Evolutionary conservation across 768 basidiomycete genomes (phyloP), one percentile per base, ranked within the genome.

Genomic region (Amanita subjunquillea): DNA sequence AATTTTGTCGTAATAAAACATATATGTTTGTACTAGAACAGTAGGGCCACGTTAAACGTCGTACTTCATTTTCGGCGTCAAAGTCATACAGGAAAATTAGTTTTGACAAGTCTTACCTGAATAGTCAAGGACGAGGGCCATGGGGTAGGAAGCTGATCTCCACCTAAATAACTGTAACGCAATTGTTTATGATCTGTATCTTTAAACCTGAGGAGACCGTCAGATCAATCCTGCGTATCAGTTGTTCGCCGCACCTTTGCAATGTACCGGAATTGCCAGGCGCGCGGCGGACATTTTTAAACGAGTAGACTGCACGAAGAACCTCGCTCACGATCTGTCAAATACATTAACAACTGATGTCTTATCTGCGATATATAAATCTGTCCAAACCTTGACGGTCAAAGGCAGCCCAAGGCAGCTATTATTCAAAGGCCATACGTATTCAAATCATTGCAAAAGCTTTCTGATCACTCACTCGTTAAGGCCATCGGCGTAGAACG

Each of bases 211-310:
- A 49, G 25, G 37, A 25, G 37, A 51, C 13, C 36, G 34, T 51
- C 9, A 40, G 48, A 50, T 9, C 36, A 44, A 17, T 43, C 4
- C 55, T 30, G 45, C 8, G 13, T 34, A 38, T 39, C 15, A 36
- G 29, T 42, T 41, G 6, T 15, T 22, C 2, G 9, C 25, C 67
- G 50, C 51, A 76, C 78, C 82, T 72, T 52, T 75, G 75, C 30
- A 91, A 76, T 10, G 52, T 57, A 0, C 89, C 89, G 4, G 85
- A 87, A 44, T 75, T 71, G 1, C 82, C 83, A 1, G 85, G 85
- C 3, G 80, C 86, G 44, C 85, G 82, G 34, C 75, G 71, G 42
- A 91, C 57, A 47, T 80, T 80, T 23, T 74, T 67, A 40, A 78
- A 72, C 34, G 72, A 72, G 55, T 82, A 82, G 22, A 91, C 67